Evolutionary conservation across 2,329 filamentous ascomycete genomes (phyloP).

Genomic region (Macrophomina tecta): DNA sequence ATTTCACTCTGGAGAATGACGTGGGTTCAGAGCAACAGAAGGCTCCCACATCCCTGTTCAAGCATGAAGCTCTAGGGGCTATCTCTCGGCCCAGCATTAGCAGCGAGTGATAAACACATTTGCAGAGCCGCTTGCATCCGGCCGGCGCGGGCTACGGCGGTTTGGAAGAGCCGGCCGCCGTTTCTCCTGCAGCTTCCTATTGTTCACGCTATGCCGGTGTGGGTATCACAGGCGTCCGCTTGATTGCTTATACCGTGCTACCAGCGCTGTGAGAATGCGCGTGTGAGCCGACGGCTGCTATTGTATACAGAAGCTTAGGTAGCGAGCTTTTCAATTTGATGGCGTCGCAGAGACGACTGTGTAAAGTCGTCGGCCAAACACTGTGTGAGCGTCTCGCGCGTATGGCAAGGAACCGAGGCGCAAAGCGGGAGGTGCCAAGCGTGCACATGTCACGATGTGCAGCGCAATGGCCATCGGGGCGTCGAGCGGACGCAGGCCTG

Average conservation of each 20-base stretch:
- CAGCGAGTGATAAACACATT: background rate
- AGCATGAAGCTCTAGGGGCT: background rate
- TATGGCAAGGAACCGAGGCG: conserved; percentile 4
- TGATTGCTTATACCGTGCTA: no score
- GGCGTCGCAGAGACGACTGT: background rate
- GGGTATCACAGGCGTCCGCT: no score
- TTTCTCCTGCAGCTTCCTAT: background rate
- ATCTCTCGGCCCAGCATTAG: background rate
- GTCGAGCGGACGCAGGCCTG: conserved; percentile 2
- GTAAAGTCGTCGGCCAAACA: background rate
- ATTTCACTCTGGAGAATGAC: background rate
- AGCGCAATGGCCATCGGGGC: conserved; percentile 15
- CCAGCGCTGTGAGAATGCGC: background rate
- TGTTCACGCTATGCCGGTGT: no score
- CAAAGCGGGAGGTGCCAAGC: conserved; percentile 9
- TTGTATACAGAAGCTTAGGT: background rate
- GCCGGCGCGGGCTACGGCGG: conserved; percentile 10
- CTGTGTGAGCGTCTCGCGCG: background rate
- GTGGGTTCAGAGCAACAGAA: background rate
- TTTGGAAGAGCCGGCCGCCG: conserved; percentile 5
- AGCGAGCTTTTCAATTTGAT: background rate
- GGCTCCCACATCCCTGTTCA: background rate
- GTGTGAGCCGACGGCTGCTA: background rate
- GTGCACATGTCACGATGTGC: conserved; percentile 20
- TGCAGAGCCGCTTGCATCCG: conserved; percentile 14